Percentiles rank a stretch among this genome's conserved stretches.
phyloP scores from a whole-genome alignment of 2,329 filamentous ascomycete genomes.

The Cladosporium halotolerans region DNA sequence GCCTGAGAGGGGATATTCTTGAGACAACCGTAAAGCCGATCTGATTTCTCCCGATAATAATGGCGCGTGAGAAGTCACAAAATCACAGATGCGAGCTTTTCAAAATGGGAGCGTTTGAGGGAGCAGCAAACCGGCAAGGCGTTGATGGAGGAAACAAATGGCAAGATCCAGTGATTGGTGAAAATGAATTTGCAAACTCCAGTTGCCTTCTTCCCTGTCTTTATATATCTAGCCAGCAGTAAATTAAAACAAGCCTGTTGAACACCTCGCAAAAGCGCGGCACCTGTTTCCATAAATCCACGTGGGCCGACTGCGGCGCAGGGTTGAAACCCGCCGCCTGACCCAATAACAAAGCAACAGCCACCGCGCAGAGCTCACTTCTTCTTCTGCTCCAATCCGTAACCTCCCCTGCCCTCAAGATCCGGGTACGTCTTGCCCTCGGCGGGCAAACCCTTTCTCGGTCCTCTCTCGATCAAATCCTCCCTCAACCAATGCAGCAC shows the following conservation, averaged over 20 bases:
- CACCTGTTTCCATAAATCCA: neutral
- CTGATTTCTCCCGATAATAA: no score
- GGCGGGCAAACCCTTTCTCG: slow-evolving; percentile 55
- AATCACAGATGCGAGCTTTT: no score
- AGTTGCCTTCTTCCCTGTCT: no score
- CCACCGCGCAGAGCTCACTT: neutral
- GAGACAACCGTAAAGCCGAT: no score
- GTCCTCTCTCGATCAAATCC: slow-evolving; percentile 73
- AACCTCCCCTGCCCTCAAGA: slow-evolving; percentile 56
- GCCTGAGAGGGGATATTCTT: no score
- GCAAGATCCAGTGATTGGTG: no score
- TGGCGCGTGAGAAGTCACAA: no score
- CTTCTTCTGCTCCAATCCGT: slow-evolving; percentile 50
- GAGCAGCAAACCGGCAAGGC: no score
- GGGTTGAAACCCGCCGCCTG: neutral
- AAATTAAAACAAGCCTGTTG: slow-evolving; percentile 1
- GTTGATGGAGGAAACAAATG: no score
- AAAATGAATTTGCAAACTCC: no score
- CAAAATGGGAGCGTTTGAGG: no score
- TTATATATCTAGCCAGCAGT: no score
- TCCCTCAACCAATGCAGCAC: slow-evolving; percentile 81
- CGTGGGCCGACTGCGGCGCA: neutral
- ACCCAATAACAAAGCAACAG: neutral
- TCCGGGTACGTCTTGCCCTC: slow-evolving; percentile 62
- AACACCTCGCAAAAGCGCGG: slow-evolving; percentile 2